phyloP scores from a whole-genome alignment of 2,329 filamentous ascomycete species.

The Akanthomyces muscarius region DNA sequence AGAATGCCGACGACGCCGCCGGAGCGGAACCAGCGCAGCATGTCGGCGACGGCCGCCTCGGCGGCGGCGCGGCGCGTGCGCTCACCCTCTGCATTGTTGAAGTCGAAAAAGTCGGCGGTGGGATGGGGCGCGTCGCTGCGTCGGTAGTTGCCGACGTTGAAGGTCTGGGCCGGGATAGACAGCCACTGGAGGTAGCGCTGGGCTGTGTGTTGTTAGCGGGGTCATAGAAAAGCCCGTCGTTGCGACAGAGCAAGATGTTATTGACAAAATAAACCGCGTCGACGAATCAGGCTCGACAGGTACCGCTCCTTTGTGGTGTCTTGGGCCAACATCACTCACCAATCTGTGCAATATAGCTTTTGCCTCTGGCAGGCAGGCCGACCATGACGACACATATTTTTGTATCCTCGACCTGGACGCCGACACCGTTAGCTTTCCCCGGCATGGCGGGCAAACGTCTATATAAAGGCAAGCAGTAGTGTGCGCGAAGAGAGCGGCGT shows the following conservation, averaged over 20 bases:
- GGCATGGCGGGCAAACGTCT: constrained; percentile 34
- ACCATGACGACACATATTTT: constrained; percentile 99
- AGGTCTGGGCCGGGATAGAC: constrained; percentile 86
- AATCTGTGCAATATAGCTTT: constrained; percentile 97
- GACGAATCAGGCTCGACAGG: background rate
- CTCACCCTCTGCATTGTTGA: constrained; percentile 83
- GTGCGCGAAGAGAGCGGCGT: constrained; percentile 12
- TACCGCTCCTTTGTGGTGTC: background rate
- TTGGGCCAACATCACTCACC: constrained; percentile 50
- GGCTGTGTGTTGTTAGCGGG: constrained; percentile 46
- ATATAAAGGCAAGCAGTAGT: constrained; percentile 1
- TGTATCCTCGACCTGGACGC: constrained; percentile 88
- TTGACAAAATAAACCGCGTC: background rate
- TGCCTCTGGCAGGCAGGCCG: constrained; percentile 88
- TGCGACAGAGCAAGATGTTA: background rate
- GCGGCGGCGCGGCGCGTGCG: constrained; percentile 82
- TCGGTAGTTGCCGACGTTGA: constrained; percentile 96
- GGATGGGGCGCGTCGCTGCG: constrained; percentile 86
- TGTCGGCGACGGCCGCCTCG: constrained; percentile 86
- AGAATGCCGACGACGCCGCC: constrained; percentile 87
- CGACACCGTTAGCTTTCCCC: constrained; percentile 58
- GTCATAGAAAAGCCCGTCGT: background rate
- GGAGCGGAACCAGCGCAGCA: constrained; percentile 85
- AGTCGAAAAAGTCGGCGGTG: constrained; percentile 92
- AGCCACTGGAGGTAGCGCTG: constrained; percentile 96